These are phyloP conservation scores for Cyberlindnera suaveolens DNA, from an alignment of 805 yeast genomes.

Conservation along the genomic window DNA sequence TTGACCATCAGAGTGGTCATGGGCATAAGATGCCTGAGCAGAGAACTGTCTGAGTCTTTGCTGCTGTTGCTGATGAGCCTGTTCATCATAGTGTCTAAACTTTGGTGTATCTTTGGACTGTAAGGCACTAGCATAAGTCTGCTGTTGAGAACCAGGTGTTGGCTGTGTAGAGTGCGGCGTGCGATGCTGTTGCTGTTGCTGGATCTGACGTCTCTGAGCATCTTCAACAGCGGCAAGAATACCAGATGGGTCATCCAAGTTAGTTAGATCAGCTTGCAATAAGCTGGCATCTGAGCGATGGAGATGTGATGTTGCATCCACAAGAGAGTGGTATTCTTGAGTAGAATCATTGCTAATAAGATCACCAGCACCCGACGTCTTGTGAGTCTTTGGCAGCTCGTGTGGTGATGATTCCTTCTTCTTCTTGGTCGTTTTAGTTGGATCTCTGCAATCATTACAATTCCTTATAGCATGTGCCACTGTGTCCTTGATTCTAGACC, in stretches of 20 bases:
- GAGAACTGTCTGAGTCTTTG: constrained; percentile 4
- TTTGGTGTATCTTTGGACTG: constrained; percentile 4
- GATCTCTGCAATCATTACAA: constrained; percentile 58
- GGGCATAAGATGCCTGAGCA: constrained; percentile 1
- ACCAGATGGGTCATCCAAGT: constrained; percentile 21
- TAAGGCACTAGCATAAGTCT: neutral
- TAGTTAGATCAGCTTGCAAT: constrained; percentile 17
- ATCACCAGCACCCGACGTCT: constrained; percentile 1
- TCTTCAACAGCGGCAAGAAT: constrained; percentile 54
- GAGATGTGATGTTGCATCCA: constrained; percentile 3
- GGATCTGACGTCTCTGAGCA: constrained; percentile 32
- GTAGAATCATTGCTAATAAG: constrained; percentile 8
- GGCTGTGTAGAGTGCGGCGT: constrained; percentile 1
- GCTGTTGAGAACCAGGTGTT: constrained; percentile 3
- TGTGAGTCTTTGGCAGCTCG: neutral
- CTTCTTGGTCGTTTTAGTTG: constrained; percentile 14
- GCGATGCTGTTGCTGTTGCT: constrained; percentile 8
- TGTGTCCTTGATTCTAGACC: constrained; percentile 87
- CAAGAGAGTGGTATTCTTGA: constrained; percentile 12
- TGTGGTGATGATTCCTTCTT: constrained; percentile 8
- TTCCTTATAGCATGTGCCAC: constrained; percentile 72
- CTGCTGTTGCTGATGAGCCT: constrained; percentile 3
- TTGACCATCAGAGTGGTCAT: neutral
- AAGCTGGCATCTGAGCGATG: constrained; percentile 15
- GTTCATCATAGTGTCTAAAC: constrained; percentile 8